Percentiles rank a stretch among this genome's conserved stretches.
Evolutionary conservation across 2,329 filamentous ascomycete species (phyloP).

Genomic region (Aspergillus ibericus): DNA sequence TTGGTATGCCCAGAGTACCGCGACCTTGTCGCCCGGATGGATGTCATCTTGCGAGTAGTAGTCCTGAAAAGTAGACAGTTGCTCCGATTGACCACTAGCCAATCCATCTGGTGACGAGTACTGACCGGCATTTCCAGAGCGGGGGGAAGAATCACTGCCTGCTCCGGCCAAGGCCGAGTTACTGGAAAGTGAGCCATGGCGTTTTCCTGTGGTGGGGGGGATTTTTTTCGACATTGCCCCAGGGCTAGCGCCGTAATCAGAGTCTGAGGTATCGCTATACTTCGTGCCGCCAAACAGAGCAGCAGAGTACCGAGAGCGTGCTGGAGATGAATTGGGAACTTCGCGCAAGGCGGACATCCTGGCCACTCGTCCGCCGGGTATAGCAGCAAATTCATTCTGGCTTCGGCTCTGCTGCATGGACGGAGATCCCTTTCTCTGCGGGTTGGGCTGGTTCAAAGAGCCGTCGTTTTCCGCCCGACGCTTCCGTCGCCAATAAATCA

Average conservation of each 20-base stretch:
- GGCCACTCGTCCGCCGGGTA: slow-evolving; percentile 85
- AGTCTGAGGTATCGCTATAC: slow-evolving; percentile 56
- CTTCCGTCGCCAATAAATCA: slow-evolving; percentile 60
- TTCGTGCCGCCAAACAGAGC: slow-evolving; percentile 50
- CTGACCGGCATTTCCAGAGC: slow-evolving; percentile 63
- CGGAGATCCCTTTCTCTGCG: slow-evolving; percentile 49
- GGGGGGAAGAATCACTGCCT: slow-evolving; percentile 72
- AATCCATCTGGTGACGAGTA: slow-evolving; percentile 83
- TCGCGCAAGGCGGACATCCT: slow-evolving; percentile 93
- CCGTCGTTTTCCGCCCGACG: slow-evolving; percentile 65
- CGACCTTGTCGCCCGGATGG: slow-evolving; percentile 82
- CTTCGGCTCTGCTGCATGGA: slow-evolving; percentile 46
- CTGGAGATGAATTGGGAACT: slow-evolving; percentile 63
- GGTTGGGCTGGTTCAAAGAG: slow-evolving; percentile 88
- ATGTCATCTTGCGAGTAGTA: slow-evolving; percentile 98
- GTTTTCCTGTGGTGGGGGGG: slow-evolving; percentile 56
- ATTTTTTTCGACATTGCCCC: slow-evolving; percentile 60
- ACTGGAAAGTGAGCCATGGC: slow-evolving; percentile 87
- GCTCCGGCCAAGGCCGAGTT: slow-evolving; percentile 66
- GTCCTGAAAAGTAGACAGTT: slow-evolving; percentile 94
- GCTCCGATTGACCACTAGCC: slow-evolving; percentile 89
- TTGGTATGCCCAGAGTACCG: slow-evolving; percentile 95
- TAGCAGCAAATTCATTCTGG: slow-evolving; percentile 64
- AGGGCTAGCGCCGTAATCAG: slow-evolving; percentile 70
- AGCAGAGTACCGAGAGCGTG: slow-evolving; percentile 52